These are phyloP conservation scores for Ophiostoma populinum DNA, from an alignment of 2,329 filamentous ascomycete species.

Conservation along the genomic window DNA sequence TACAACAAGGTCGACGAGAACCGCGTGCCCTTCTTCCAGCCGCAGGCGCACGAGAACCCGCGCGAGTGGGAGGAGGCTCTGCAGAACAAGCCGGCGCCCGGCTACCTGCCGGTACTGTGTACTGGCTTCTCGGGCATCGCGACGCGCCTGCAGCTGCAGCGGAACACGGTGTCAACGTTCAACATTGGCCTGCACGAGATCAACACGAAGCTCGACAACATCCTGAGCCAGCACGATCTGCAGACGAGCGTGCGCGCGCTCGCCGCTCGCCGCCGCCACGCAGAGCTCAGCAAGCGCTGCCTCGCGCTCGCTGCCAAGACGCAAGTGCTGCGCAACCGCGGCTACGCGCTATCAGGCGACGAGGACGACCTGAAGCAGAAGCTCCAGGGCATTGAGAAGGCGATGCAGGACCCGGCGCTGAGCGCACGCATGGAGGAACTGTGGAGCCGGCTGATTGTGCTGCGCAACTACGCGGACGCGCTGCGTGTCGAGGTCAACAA, in stretches of 20 bases:
- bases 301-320: slow-evolving; percentile 61
- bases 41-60: slow-evolving; percentile 51
- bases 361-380: slow-evolving; percentile 65
- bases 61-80: slow-evolving; percentile 74
- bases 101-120: slow-evolving; percentile 61
- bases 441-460: slow-evolving; percentile 63
- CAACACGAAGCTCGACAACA: slow-evolving; percentile 53
- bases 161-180: slow-evolving; percentile 49
- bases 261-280: slow-evolving; percentile 55
- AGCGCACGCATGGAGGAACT: slow-evolving; percentile 66
- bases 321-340: slow-evolving; percentile 63
- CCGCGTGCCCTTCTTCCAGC: slow-evolving; percentile 60
- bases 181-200: slow-evolving; percentile 62
- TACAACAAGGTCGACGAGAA: slow-evolving; percentile 70
- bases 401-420: slow-evolving; percentile 57
- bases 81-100: slow-evolving; percentile 58
- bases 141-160: slow-evolving; percentile 55
- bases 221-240: slow-evolving; percentile 62
- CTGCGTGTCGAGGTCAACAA: slow-evolving; percentile 60
- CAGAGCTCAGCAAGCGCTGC: slow-evolving; percentile 54
- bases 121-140: slow-evolving; percentile 57
- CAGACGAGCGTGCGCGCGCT: slow-evolving; percentile 57
- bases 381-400: slow-evolving; percentile 49
- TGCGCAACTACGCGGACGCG: slow-evolving; percentile 55
- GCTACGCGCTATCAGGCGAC: slow-evolving; percentile 62